Evolutionary conservation across 164 flowering plant genomes (phyloP).

Genomic region (Sedum album): DNA sequence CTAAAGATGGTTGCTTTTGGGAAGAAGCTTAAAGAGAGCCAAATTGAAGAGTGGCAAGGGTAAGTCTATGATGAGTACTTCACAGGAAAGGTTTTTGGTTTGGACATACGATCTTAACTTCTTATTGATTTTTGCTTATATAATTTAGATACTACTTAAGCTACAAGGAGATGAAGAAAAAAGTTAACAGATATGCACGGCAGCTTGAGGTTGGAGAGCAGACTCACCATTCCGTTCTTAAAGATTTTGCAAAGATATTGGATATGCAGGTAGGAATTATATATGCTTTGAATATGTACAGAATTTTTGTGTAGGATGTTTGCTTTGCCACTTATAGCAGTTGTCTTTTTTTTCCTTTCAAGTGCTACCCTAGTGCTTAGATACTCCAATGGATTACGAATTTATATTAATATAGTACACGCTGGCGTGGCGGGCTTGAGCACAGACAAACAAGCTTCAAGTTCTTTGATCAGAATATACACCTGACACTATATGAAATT

Average conservation of each 20-base stretch:
- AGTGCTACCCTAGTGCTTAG: not conserved
- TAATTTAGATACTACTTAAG: constrained; percentile 57
- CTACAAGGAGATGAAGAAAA: constrained; percentile 82
- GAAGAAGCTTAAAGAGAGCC: constrained; percentile 36
- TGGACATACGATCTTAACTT: not conserved
- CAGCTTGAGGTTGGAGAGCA: constrained; percentile 47
- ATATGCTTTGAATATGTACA: not conserved
- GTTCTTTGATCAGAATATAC: not conserved
- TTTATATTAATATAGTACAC: too few species aligned
- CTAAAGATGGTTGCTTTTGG: constrained; percentile 47
- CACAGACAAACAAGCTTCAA: not conserved
- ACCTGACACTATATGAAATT: too few species aligned
- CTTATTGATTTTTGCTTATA: constrained; percentile 2
- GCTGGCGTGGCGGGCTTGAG: too few species aligned
- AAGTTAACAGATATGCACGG: constrained; percentile 58
- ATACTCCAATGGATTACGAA: too few species aligned
- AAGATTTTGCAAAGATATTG: constrained; percentile 68
- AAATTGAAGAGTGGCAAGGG: constrained; percentile 50
- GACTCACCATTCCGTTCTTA: constrained; percentile 43
- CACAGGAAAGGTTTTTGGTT: too few species aligned
- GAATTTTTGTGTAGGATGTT: not conserved
- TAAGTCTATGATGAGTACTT: constrained; percentile 10
- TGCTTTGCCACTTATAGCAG: not conserved
- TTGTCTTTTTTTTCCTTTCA: not conserved
- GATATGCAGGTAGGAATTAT: constrained; percentile 49